These are phyloP conservation scores for Hanseniaspora gamundiae DNA, from an alignment of 1,139 yeast species.

Conservation along the genomic window DNA sequence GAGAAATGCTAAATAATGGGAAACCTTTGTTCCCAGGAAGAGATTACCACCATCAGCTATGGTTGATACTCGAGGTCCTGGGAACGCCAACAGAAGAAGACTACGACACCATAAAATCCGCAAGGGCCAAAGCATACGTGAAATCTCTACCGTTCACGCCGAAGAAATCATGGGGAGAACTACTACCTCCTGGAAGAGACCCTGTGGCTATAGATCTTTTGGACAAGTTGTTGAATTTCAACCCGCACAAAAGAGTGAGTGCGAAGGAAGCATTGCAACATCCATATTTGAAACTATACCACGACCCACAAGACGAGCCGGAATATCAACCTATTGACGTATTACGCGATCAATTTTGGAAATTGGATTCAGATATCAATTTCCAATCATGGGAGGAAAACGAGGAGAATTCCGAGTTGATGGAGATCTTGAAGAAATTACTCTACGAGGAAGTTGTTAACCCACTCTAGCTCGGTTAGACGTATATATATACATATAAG, in stretches of 20 bases:
- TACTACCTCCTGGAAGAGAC: constrained; percentile 31
- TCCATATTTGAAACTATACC: constrained; percentile 53
- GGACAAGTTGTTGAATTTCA: constrained; percentile 46
- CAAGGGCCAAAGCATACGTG: constrained; percentile 51
- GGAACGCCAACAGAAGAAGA: constrained; percentile 58
- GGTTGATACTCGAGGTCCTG: constrained; percentile 45
- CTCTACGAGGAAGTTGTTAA: constrained; percentile 45
- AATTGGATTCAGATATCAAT: constrained; percentile 45
- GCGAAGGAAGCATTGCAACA: constrained; percentile 56
- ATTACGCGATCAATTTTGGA: constrained; percentile 48
- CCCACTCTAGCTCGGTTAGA: constrained; percentile 15
- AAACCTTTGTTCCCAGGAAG: constrained; percentile 71
- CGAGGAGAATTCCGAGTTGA: constrained; percentile 21
- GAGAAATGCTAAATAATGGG: constrained; percentile 45
- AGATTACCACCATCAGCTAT: constrained; percentile 56
- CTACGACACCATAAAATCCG: constrained; percentile 42
- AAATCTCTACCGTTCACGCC: constrained; percentile 44
- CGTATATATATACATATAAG: too few relatives aligned
- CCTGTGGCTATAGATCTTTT: constrained; percentile 54
- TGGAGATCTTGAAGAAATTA: constrained; percentile 32
- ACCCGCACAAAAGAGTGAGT: constrained; percentile 51
- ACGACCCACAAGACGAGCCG: constrained; percentile 66
- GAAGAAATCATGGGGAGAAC: constrained; percentile 32
- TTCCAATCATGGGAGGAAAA: constrained; percentile 32
- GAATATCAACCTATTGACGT: constrained; percentile 33